Evolutionary conservation across 2,329 filamentous ascomycete genomes (phyloP).

Genomic region (Cordyceps javanica): DNA sequence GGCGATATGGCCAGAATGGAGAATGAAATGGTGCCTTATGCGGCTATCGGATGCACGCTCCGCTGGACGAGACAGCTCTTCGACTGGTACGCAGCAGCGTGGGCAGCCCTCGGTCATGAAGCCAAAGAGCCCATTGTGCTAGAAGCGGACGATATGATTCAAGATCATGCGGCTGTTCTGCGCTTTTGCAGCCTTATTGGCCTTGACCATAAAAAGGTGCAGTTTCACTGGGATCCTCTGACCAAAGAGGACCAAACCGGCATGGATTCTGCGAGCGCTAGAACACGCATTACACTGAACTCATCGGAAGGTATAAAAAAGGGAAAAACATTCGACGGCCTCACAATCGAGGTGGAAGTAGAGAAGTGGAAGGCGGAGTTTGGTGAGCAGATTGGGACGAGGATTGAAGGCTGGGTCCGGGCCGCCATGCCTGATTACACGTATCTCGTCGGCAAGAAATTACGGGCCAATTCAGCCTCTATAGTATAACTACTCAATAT

Average conservation of each 20-base stretch:
- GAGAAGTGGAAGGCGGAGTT: slow-evolving; percentile 15
- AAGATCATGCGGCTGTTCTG: background rate
- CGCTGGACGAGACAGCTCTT: slow-evolving; percentile 7
- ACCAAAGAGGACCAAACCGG: background rate
- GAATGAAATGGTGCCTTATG: background rate
- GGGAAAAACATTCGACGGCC: slow-evolving; percentile 11
- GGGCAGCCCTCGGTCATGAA: background rate
- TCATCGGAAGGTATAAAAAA: background rate
- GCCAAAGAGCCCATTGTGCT: background rate
- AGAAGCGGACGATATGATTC: background rate
- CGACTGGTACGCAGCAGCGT: background rate
- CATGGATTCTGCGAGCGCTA: background rate
- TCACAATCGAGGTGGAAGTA: slow-evolving; percentile 14
- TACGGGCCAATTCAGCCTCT: background rate
- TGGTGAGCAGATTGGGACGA: slow-evolving; percentile 6
- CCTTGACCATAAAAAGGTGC: background rate
- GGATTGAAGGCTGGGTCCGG: slow-evolving; percentile 10
- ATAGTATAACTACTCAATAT: no score
- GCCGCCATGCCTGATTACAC: slow-evolving; percentile 10
- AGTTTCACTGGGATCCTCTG: background rate
- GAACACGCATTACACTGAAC: background rate
- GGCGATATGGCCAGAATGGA: background rate
- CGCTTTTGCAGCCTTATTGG: background rate
- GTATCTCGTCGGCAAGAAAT: background rate
- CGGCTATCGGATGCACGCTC: background rate